These are phyloP conservation scores for Pterula multifida DNA, from an alignment of 1,284 basidiomycete species.

Conservation along the genomic window DNA sequence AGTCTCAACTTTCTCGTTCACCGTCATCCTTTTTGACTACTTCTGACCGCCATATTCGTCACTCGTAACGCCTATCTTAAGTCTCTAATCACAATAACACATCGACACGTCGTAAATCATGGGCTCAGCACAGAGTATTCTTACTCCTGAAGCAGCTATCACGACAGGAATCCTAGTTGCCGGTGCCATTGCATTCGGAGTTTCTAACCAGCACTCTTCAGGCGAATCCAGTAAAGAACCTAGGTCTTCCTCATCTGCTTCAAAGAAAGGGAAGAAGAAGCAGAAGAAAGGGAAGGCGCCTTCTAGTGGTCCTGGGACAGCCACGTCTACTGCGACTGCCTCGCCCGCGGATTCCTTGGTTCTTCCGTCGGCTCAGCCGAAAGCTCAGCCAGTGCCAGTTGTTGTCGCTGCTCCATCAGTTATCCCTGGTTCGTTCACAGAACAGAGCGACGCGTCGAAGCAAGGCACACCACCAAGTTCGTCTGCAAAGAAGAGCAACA, in stretches of 20 bases:
- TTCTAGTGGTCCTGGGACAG: too few relatives aligned
- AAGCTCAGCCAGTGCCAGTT: background rate
- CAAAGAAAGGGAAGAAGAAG: background rate
- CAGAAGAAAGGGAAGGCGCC: background rate
- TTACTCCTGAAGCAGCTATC: background rate
- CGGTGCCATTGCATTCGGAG: background rate
- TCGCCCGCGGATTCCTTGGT: background rate
- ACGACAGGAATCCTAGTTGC: background rate
- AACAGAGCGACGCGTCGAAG: background rate
- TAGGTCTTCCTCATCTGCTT: background rate
- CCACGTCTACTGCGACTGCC: background rate
- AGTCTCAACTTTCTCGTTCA: too few relatives aligned
- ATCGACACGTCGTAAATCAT: background rate
- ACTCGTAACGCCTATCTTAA: background rate
- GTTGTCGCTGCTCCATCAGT: background rate
- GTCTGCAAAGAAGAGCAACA: constrained; percentile 27
- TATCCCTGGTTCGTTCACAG: constrained; percentile 3
- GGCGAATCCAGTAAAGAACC: background rate
- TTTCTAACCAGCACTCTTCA: background rate
- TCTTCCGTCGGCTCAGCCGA: background rate
- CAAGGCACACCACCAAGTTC: constrained; percentile 8
- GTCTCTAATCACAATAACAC: background rate
- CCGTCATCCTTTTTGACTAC: background rate
- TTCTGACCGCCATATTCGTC: background rate
- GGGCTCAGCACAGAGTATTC: background rate